Evolutionary conservation across 2,329 filamentous ascomycete genomes (phyloP).

Genomic region (Trichoderma breve): DNA sequence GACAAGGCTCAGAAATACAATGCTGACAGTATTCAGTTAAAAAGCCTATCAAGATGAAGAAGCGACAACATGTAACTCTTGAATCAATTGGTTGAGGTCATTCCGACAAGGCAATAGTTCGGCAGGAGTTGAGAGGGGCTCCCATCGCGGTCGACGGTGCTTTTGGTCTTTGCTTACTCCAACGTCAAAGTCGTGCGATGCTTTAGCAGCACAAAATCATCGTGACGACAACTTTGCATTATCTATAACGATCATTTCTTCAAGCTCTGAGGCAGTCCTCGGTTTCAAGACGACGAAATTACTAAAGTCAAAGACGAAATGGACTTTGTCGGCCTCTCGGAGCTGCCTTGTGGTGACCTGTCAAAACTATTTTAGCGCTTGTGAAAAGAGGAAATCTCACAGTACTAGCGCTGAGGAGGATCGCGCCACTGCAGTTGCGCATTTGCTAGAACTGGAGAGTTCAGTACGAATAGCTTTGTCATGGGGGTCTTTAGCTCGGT

Average conservation of each 20-base stretch:
- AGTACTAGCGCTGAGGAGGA: neutral
- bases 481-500: neutral
- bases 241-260: no score
- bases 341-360: neutral
- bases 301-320: neutral
- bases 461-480: neutral
- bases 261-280: no score
- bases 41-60: neutral
- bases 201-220: neutral
- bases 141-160: neutral
- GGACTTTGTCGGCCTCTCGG: neutral
- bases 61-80: neutral
- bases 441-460: neutral
- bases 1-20: neutral
- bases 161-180: neutral
- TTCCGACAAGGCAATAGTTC: neutral
- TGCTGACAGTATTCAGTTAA: neutral
- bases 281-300: neutral
- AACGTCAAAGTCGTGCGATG: rapidly evolving
- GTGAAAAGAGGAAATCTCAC: neutral
- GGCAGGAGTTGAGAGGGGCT: neutral
- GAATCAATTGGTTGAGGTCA: neutral
- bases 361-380: neutral
- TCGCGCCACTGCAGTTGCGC: neutral
- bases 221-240: no score